Evolutionary conservation across 2,329 filamentous ascomycete genomes (phyloP).

Genomic region (Claviceps purpurea): DNA sequence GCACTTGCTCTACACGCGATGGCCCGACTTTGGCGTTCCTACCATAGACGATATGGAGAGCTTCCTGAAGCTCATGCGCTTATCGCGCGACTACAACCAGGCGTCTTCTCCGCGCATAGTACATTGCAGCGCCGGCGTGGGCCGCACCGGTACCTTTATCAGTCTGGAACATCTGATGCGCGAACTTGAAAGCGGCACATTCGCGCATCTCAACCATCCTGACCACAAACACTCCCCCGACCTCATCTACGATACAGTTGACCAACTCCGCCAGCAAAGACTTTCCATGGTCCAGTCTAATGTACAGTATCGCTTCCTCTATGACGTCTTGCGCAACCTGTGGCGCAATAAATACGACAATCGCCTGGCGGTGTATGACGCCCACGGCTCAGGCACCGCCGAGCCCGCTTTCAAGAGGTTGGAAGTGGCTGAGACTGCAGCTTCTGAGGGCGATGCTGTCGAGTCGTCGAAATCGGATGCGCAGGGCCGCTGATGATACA

Average conservation of each 20-base stretch:
- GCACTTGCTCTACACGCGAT: conserved; percentile 75
- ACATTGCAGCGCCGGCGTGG: conserved; percentile 85
- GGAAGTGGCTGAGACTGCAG: conserved; percentile 33
- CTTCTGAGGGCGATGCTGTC: conserved; percentile 9
- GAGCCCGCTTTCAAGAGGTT: conserved; percentile 40
- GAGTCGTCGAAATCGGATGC: neutral
- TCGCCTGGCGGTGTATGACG: conserved; percentile 17
- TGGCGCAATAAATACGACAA: conserved; percentile 53
- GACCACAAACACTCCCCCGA: conserved; percentile 43
- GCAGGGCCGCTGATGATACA: neutral
- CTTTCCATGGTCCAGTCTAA: conserved; percentile 94
- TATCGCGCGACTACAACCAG: conserved; percentile 47
- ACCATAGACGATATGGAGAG: conserved; percentile 51
- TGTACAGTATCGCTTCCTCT: conserved; percentile 73
- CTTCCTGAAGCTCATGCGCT: conserved; percentile 55
- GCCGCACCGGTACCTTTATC: conserved; percentile 90
- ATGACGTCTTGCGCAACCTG: conserved; percentile 65
- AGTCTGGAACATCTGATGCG: conserved; percentile 82
- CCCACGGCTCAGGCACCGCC: conserved; percentile 20
- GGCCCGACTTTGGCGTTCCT: conserved; percentile 85
- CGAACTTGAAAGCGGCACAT: conserved; percentile 62
- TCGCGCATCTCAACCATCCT: conserved; percentile 24
- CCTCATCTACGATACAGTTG: conserved; percentile 65
- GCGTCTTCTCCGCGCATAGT: conserved; percentile 57
- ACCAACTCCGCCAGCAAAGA: conserved; percentile 70